Evolutionary conservation across 2,329 filamentous ascomycete genomes (phyloP).

Genomic region (Capronia epimyces): DNA sequence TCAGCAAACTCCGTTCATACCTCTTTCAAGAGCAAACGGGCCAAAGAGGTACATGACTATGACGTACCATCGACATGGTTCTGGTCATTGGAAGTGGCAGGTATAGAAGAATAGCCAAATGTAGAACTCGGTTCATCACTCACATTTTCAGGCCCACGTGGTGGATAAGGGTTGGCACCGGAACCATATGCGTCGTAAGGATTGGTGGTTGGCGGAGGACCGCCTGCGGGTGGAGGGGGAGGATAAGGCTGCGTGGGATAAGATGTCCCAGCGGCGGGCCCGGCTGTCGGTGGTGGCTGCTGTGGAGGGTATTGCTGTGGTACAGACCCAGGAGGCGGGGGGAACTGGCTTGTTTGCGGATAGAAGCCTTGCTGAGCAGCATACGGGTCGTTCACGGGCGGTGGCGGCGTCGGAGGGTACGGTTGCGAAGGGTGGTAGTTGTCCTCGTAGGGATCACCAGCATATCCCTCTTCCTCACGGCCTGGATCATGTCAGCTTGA

Average conservation of each 20-base stretch:
- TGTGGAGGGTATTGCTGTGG: constrained; percentile 24
- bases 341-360: constrained; percentile 39
- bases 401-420: constrained; percentile 36
- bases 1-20: neutral
- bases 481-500: constrained; percentile 14
- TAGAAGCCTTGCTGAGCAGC: constrained; percentile 37
- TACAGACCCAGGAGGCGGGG: constrained; percentile 37
- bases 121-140: constrained; percentile 39
- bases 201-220: constrained; percentile 31
- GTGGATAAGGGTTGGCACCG: constrained; percentile 38
- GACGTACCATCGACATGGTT: constrained; percentile 42
- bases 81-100: constrained; percentile 34
- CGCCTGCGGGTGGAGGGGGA: constrained; percentile 38
- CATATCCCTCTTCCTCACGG: constrained; percentile 21
- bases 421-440: constrained; percentile 36
- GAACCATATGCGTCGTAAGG: constrained; percentile 34
- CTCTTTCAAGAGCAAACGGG: constrained; percentile 11
- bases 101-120: constrained; percentile 23
- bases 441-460: constrained; percentile 39
- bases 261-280: constrained; percentile 18
- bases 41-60: constrained; percentile 21
- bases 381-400: constrained; percentile 30
- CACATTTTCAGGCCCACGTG: constrained; percentile 46
- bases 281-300: constrained; percentile 11
- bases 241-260: constrained; percentile 31